Conservation (phyloP, 2,329 filamentous ascomycete genomes). For the Aspergillus sp. region DNA sequence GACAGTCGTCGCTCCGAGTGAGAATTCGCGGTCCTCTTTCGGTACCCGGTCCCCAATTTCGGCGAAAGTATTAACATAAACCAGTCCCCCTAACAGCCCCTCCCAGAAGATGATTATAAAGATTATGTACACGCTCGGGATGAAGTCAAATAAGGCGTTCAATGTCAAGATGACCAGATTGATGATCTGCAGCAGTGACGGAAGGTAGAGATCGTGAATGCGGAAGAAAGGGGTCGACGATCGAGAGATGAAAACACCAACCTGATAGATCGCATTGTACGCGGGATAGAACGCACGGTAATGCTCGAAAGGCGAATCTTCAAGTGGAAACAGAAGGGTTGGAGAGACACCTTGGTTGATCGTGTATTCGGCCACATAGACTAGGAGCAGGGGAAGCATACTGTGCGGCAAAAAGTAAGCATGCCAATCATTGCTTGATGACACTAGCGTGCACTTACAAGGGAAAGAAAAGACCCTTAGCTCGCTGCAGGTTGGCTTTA, state of each 20-base stretch:
- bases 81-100: conserved; percentile 82
- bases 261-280: conserved; percentile 91
- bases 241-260: conserved; percentile 91
- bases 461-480: conserved; percentile 69
- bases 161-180: conserved; percentile 74
- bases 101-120: conserved; percentile 92
- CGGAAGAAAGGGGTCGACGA: conserved; percentile 87
- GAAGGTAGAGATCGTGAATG: conserved; percentile 76
- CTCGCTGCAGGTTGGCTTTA: conserved; percentile 62
- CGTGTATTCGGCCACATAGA: conserved; percentile 95
- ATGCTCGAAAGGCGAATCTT: conserved; percentile 72
- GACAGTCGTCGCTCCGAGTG: conserved; percentile 83
- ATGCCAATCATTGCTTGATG: background rate
- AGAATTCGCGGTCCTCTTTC: conserved; percentile 81
- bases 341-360: conserved; percentile 95
- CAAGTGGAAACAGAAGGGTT: conserved; percentile 81
- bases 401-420: conserved; percentile 35
- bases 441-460: conserved; percentile 51
- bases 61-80: conserved; percentile 95
- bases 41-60: conserved; percentile 85
- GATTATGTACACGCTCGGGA: conserved; percentile 83
- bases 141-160: conserved; percentile 77
- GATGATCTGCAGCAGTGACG: conserved; percentile 75
- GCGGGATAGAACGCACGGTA: conserved; percentile 91
- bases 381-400: conserved; percentile 88